phyloP scores from a whole-genome alignment of 1,284 basidiomycete genomes.

The Pseudozyma thailandica region DNA sequence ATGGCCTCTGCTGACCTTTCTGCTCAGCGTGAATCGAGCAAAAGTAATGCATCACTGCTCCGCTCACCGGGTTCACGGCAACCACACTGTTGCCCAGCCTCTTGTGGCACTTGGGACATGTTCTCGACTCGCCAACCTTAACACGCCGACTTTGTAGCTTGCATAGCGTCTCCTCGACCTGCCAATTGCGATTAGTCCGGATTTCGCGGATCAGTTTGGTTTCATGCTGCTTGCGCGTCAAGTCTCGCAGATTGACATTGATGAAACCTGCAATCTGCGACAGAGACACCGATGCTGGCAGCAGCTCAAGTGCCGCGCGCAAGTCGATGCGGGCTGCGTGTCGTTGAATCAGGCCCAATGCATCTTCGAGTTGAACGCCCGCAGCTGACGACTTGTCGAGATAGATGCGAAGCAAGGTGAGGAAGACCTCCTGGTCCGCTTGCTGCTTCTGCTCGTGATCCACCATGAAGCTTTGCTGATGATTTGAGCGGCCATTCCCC shows the following conservation, averaged over 20 bases:
- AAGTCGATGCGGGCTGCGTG: slow-evolving; percentile 85
- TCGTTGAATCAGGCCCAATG: slow-evolving; percentile 82
- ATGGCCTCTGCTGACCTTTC: slow-evolving; percentile 19
- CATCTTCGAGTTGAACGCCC: slow-evolving; percentile 71
- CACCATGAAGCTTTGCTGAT: slow-evolving; percentile 38
- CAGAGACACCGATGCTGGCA: slow-evolving; percentile 87
- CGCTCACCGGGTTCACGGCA: slow-evolving; percentile 75
- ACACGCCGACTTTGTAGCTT: slow-evolving; percentile 81
- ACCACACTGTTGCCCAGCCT: slow-evolving; percentile 92
- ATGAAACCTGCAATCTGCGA: slow-evolving; percentile 80
- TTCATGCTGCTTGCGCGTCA: slow-evolving; percentile 37
- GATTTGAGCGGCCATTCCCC: slow-evolving; percentile 19
- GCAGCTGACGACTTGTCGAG: slow-evolving; percentile 71
- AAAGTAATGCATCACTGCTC: slow-evolving; percentile 63
- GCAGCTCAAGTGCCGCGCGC: slow-evolving; percentile 80
- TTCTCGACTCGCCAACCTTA: slow-evolving; percentile 85
- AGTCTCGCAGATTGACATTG: slow-evolving; percentile 40
- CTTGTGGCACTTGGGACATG: slow-evolving; percentile 95
- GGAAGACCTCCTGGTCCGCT: slow-evolving; percentile 74
- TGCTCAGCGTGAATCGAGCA: slow-evolving; percentile 49
- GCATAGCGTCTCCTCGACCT: slow-evolving; percentile 79
- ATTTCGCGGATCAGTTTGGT: slow-evolving; percentile 74
- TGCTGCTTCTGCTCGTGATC: slow-evolving; percentile 36
- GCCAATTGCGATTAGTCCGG: slow-evolving; percentile 77
- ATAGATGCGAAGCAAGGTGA: slow-evolving; percentile 86